phyloP scores from a whole-genome alignment of 1,139 yeast genomes.

The Suhomyces guaymorum region DNA sequence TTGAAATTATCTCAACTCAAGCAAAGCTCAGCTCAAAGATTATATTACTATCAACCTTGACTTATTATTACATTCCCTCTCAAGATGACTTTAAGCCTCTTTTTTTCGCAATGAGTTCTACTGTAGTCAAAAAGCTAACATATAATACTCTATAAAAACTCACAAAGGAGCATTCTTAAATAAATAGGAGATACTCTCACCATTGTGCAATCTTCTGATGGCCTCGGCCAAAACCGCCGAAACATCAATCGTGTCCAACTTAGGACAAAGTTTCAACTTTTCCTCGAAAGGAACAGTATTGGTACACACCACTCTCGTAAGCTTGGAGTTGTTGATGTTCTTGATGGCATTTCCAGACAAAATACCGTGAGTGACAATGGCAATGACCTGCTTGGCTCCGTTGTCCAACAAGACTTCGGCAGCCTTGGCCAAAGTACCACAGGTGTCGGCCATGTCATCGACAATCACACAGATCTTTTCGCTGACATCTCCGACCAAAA shows the following conservation, averaged over 20 bases:
- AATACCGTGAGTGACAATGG: slow-evolving; percentile 95
- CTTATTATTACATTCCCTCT: too few relatives aligned
- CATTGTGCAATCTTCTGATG: slow-evolving; percentile 90
- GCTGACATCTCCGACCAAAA: slow-evolving; percentile 91
- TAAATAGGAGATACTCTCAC: slow-evolving; percentile 77
- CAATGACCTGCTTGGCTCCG: slow-evolving; percentile 83
- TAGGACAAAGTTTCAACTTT: slow-evolving; percentile 67
- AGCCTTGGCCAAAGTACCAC: slow-evolving; percentile 95
- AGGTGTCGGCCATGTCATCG: slow-evolving; percentile 98
- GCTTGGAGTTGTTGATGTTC: slow-evolving; percentile 74
- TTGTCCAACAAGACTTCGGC: slow-evolving; percentile 85
- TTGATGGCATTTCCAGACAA: slow-evolving; percentile 85
- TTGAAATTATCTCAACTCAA: too few relatives aligned
- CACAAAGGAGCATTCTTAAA: slow-evolving; percentile 54
- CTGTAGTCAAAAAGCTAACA: too few relatives aligned
- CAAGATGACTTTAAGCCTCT: too few relatives aligned
- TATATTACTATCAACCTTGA: too few relatives aligned
- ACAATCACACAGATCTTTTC: slow-evolving; percentile 86
- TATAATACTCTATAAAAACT: slow-evolving; percentile 5
- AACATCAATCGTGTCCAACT: slow-evolving; percentile 79
- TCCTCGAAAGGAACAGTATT: slow-evolving; percentile 92
- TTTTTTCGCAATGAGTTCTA: too few relatives aligned
- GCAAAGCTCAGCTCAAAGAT: too few relatives aligned
- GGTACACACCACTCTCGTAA: slow-evolving; percentile 85
- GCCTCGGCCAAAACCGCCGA: slow-evolving; percentile 94